Base-by-base conservation (phyloP, 2,329 filamentous ascomycete genomes). In the Epichloe sylvatica region DNA sequence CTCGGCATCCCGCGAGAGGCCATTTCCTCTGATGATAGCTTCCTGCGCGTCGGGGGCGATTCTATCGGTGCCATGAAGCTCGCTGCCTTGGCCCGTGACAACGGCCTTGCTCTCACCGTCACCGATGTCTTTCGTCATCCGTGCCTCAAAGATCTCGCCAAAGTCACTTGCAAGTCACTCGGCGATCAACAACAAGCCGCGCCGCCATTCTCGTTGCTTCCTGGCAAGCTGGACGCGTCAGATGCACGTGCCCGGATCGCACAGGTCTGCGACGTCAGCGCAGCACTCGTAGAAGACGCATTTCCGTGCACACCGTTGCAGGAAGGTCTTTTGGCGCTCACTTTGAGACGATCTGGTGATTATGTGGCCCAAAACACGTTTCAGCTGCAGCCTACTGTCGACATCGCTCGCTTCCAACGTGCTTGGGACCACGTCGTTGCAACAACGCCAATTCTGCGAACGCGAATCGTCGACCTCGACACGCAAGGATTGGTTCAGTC, bases 41-140 rank as follows among this genome's bases (percentile, higher is more conserved):
- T 53, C 30, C 30, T 53, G 23, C 47, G 47, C 5, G 23, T 53
- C n/a, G 52, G 52, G 15, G 52, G 52, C 11, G 52, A 53, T 33
- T 53, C 52, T 7, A 45, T 53, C 35, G 25, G 47, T 3, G 52
- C 52, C 19, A 53, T 53, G 70, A 66, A 62, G 46, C 58, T 72
- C 2, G 68, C 70, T 1, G 63, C 68, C 1, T 59, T 61, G 33
- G 67, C 68, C 4, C 60, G 66, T 47, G 59, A 55, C 2, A 51
- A 54, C 4, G 62, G 60, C 12, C 51, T 72, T 9, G 51, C 59
- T 1, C 54, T 73, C 13, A 69, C 66, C 3, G 70, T 73, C 0
- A 63, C 64, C 13, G 63, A 61, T 41, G 64, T 70, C 35, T 70
- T 73, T 49, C 44, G 35, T 34, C 37, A 51, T 23, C 54, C 55